phyloP scores from a whole-genome alignment of 176 grass and related monocot species.

The Zea luxurians region DNA sequence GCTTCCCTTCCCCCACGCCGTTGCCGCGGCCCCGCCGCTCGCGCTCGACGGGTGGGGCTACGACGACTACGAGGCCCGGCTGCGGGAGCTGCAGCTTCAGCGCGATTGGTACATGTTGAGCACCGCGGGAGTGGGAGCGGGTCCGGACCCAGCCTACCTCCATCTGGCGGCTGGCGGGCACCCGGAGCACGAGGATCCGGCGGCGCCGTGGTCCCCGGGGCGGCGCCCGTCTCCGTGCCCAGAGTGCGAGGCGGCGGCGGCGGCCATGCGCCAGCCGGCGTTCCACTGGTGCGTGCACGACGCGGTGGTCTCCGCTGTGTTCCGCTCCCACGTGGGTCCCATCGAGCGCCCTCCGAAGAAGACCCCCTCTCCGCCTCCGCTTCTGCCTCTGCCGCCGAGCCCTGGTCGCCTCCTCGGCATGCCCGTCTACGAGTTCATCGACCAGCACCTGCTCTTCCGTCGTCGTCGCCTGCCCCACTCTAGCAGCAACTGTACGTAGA shows the following conservation, averaged over 20 bases:
- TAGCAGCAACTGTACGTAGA: background rate
- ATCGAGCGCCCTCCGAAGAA: conserved; percentile 74
- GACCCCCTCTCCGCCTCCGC: conserved; percentile 35
- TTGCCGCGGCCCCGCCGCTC: background rate
- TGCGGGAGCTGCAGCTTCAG: conserved; percentile 57
- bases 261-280: conserved; percentile 36
- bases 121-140: background rate
- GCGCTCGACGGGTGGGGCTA: conserved; percentile 8
- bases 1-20: background rate
- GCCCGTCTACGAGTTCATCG: conserved; percentile 28
- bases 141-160: conserved; percentile 22
- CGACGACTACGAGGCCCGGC: conserved; percentile 62
- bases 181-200: conserved; percentile 20
- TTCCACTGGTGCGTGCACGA: conserved; percentile 90
- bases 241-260: conserved; percentile 72
- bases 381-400: background rate
- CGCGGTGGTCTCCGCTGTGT: conserved; percentile 63
- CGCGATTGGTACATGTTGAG: conserved; percentile 54
- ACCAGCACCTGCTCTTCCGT: background rate
- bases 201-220: conserved; percentile 9
- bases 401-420: conserved; percentile 10
- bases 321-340: conserved; percentile 75
- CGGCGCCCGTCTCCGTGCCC: conserved; percentile 35
- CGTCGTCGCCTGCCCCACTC: background rate
- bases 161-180: background rate